Evolutionary conservation across 1,284 basidiomycete species (phyloP).

Genomic region (Vanrija sp.): DNA sequence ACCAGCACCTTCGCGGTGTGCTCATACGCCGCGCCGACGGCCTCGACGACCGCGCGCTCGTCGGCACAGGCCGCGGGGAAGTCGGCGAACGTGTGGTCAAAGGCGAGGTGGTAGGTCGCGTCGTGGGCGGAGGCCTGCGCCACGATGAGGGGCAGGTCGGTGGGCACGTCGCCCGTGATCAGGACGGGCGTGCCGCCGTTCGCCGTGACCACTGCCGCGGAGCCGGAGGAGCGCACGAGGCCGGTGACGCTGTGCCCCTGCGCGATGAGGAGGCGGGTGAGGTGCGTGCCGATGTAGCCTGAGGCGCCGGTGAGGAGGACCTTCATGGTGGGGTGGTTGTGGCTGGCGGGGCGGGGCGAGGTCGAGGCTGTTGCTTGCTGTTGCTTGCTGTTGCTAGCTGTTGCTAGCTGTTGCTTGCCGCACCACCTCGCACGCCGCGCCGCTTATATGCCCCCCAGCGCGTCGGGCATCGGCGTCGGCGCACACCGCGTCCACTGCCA

Average conservation of each 20-base stretch:
- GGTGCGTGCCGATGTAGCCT: constrained; percentile 26
- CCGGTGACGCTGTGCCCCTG: constrained; percentile 29
- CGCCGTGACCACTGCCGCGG: constrained; percentile 16
- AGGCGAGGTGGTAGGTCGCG: constrained; percentile 36
- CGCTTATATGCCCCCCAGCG: too few relatives aligned
- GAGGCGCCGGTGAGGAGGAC: constrained; percentile 37
- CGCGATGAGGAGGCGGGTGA: constrained; percentile 21
- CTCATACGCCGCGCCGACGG: constrained; percentile 15
- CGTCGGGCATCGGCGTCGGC: too few relatives aligned
- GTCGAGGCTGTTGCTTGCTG: too few relatives aligned
- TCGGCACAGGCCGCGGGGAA: constrained; percentile 6
- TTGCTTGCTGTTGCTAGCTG: too few relatives aligned
- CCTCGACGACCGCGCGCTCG: constrained; percentile 19
- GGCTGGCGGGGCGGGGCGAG: too few relatives aligned
- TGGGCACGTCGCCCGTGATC: constrained; percentile 7
- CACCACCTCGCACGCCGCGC: too few relatives aligned
- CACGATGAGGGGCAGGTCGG: constrained; percentile 26
- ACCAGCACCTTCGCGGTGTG: constrained; percentile 22
- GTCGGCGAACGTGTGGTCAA: constrained; percentile 21
- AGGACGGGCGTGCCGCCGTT: constrained; percentile 19
- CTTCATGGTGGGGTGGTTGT: constrained; percentile 17
- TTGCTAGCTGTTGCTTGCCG: too few relatives aligned
- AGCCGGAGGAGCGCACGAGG: constrained; percentile 24
- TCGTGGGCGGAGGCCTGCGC: constrained; percentile 21
- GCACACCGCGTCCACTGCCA: too few relatives aligned